Conservation (phyloP, 1,139 yeast genomes). For the Hanseniaspora sp. region DNA sequence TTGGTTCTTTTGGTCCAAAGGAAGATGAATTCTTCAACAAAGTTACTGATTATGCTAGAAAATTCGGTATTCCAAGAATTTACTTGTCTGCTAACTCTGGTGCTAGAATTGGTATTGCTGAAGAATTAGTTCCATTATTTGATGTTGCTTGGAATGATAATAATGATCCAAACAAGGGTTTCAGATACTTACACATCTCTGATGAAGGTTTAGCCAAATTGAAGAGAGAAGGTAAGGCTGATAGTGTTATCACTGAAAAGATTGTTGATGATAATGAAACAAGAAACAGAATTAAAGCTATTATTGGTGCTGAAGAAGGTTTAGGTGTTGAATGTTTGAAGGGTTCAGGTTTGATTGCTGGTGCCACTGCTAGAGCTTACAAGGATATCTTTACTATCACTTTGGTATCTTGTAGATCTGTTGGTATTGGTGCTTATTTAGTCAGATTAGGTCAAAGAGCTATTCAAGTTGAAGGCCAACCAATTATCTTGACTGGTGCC, state of each 20-base stretch:
- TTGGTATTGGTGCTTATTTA: constrained; percentile 97
- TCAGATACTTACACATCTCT: constrained; percentile 73
- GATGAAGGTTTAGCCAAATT: constrained; percentile 54
- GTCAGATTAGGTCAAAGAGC: constrained; percentile 98
- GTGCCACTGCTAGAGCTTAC: constrained; percentile 95
- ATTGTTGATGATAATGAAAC: constrained; percentile 76
- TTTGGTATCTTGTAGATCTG: constrained; percentile 94
- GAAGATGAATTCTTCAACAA: constrained; percentile 85
- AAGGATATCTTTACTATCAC: constrained; percentile 94
- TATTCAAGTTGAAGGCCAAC: constrained; percentile 96
- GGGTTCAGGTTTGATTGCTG: constrained; percentile 97
- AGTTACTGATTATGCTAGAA: constrained; percentile 85
- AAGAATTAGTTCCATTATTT: constrained; percentile 79
- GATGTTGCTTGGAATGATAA: constrained; percentile 88
- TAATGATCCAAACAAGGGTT: constrained; percentile 68
- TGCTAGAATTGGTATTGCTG: constrained; percentile 97
- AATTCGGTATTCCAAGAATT: constrained; percentile 84
- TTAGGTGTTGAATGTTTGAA: constrained; percentile 95
- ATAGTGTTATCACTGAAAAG: constrained; percentile 64
- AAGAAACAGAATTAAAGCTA: constrained; percentile 67
- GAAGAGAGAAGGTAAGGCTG: constrained; percentile 47
- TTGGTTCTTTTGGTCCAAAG: constrained; percentile 97
- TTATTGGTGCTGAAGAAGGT: constrained; percentile 91
- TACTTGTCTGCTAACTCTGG: constrained; percentile 97
- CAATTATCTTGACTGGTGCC: constrained; percentile 96